Evolutionary conservation across 495 filamentous ascomycete species (phyloP).

Genomic region (Glutinoglossum americanum): DNA sequence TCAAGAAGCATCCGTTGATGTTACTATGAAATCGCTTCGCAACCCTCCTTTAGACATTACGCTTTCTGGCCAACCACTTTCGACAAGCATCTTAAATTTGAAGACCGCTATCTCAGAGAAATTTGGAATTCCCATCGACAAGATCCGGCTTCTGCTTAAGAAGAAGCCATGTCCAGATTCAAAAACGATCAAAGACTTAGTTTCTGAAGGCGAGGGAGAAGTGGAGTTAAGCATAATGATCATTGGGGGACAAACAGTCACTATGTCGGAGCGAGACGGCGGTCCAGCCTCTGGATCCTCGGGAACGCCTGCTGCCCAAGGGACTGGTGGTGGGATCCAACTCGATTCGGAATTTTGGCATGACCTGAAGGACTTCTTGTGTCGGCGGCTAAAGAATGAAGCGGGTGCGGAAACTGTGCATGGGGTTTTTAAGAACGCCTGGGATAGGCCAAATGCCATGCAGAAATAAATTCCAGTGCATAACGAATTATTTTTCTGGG

Average conservation of each 20-base stretch:
- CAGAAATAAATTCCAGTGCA: not conserved
- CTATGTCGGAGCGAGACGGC: not conserved
- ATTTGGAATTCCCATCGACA: slow-evolving; percentile 25
- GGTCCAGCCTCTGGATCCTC: not conserved
- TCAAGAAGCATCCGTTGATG: slow-evolving; percentile 27
- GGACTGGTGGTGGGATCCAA: slow-evolving; percentile 32
- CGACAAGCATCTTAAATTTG: slow-evolving; percentile 47
- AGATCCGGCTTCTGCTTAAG: slow-evolving; percentile 62
- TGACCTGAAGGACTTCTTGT: slow-evolving; percentile 63
- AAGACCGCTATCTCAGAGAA: slow-evolving; percentile 34
- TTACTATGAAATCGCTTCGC: slow-evolving; percentile 52
- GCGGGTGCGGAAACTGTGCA: slow-evolving; percentile 39
- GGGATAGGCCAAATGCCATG: slow-evolving; percentile 21
- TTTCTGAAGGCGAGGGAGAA: slow-evolving; percentile 20
- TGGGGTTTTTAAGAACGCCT: slow-evolving; percentile 46
- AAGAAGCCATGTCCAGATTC: slow-evolving; percentile 62
- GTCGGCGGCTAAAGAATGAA: slow-evolving; percentile 55
- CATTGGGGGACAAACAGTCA: slow-evolving; percentile 37
- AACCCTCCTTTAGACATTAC: slow-evolving; percentile 43
- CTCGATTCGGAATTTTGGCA: slow-evolving; percentile 64
- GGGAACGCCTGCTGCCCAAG: slow-evolving; percentile 26
- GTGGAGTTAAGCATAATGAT: slow-evolving; percentile 74
- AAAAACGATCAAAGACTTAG: slow-evolving; percentile 35
- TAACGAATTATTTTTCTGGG: not conserved
- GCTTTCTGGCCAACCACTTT: slow-evolving; percentile 30